Evolutionary conservation across 345 rosid species (phyloP), one percentile per base, ranked within the genome.

Genomic region (Heritiera littoralis): DNA sequence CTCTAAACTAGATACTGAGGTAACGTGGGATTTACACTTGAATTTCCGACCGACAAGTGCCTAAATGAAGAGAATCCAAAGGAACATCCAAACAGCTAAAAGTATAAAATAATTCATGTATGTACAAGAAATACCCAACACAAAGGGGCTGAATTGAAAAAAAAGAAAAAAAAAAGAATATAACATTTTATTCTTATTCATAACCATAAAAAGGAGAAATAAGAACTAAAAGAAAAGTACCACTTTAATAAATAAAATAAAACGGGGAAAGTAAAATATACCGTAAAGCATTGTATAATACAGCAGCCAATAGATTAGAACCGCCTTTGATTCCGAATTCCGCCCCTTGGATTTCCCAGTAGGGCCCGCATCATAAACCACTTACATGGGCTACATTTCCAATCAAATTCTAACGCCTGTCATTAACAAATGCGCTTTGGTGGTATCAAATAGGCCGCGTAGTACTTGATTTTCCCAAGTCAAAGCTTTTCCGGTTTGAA

Each of bases 391-490:
- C 71, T 64, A 55, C 23, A 6, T 48, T 23, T 66, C 80, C 73
- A 72, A 66, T 79, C 30, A 78, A 72, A 66, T 58, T 58, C 20
- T n/a, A 43, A 45, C 51, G 64, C 41, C 76, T 58, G 20, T 74
- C 77, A 10, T 58, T 74, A 14, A 41, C 74, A 75, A 77, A 43
- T 9, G 46, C 81, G 79, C 67, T 85, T 81, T 4, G 5, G 46
- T 4, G 14, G 13, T n/a, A 40, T 38, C 43, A 4, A 64, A 45
- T 81, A 73, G 79, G 81, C 77, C 79, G 30, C 17, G 70, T 9
- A 14, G 82, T 77, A 87, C 83, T 13, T 12, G 84, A 91, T 83
- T 20, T 0, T 20, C 0, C 72, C 77, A 48, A 55, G 78, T 77
- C 61, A 5, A 18, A 35, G 2, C 48, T 65, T 65, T 9, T 14